Percentiles rank a stretch among this genome's conserved stretches.
Conservation (phyloP, 495 filamentous ascomycete species). For the Umbilicaria muhlenbergii region DNA sequence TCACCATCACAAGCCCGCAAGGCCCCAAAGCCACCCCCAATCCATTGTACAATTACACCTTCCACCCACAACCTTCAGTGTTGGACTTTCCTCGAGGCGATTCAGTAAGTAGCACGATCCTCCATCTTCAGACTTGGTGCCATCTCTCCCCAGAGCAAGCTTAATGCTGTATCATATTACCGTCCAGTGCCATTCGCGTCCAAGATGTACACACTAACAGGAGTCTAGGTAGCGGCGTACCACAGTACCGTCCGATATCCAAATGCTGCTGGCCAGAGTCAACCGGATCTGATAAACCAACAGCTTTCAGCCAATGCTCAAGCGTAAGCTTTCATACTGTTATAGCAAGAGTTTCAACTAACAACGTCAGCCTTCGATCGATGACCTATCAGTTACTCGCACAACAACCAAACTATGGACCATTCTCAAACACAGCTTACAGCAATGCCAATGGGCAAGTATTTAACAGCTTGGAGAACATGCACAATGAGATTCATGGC, state of each 20-base stretch:
- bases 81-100: constrained; percentile 12
- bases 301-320: constrained; percentile 10
- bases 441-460: constrained; percentile 2
- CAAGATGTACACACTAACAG: no score
- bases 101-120: neutral
- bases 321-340: constrained; percentile 1
- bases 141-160: neutral
- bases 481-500: constrained; percentile 49
- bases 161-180: neutral
- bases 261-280: constrained; percentile 5
- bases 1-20: constrained; percentile 25
- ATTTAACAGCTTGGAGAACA: constrained; percentile 12
- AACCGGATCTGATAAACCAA: constrained; percentile 8
- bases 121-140: neutral
- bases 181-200: no score
- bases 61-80: constrained; percentile 13
- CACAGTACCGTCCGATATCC: constrained; percentile 12
- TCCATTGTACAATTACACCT: constrained; percentile 21
- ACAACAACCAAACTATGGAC: constrained; percentile 8
- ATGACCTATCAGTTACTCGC: constrained; percentile 10
- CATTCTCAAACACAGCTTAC: constrained; percentile 14
- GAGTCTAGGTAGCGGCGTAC: constrained; percentile 2
- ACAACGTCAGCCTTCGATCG: constrained; percentile 2
- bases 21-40: constrained; percentile 16
- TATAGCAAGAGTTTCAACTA: neutral